A percentile compares a stretch with the other conserved stretches of the same genome.
These are phyloP conservation scores for Chenopodium berlandieri DNA, from an alignment of 148 eudicot species.

Conservation along the genomic window DNA sequence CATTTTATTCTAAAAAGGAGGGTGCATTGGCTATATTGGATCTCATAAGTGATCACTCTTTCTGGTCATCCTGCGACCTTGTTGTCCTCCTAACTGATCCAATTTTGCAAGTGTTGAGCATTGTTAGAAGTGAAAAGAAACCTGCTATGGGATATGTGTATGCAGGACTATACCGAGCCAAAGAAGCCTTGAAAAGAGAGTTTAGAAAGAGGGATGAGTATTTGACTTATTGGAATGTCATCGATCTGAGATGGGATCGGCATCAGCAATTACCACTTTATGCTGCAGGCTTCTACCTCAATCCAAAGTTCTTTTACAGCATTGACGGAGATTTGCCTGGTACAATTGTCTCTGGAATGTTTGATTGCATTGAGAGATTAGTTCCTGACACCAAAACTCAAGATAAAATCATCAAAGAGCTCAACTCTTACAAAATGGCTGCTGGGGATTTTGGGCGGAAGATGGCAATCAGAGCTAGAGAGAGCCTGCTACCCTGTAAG, in stretches of 20 bases:
- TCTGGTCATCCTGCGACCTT: slow-evolving; percentile 73
- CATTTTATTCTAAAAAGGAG: slow-evolving; percentile 67
- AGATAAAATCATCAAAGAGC: slow-evolving; percentile 80
- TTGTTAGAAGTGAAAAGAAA: slow-evolving; percentile 58
- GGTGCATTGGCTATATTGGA: slow-evolving; percentile 72
- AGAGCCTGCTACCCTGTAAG: slow-evolving; percentile 71
- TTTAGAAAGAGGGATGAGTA: slow-evolving; percentile 57
- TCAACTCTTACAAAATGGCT: slow-evolving; percentile 58
- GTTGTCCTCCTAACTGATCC: slow-evolving; percentile 64
- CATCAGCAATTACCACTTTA: slow-evolving; percentile 74
- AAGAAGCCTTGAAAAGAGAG: slow-evolving; percentile 76
- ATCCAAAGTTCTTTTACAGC: slow-evolving; percentile 73
- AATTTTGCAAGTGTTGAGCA: slow-evolving; percentile 57
- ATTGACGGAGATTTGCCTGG: slow-evolving; percentile 61
- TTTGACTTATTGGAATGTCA: slow-evolving; percentile 74
- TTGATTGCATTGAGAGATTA: slow-evolving; percentile 81
- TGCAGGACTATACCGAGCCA: slow-evolving; percentile 82
- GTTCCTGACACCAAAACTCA: slow-evolving; percentile 70
- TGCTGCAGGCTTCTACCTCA: slow-evolving; percentile 83
- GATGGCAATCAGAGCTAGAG: slow-evolving; percentile 83
- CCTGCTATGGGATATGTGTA: slow-evolving; percentile 88
- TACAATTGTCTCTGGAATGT: slow-evolving; percentile 59
- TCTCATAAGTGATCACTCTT: slow-evolving; percentile 58
- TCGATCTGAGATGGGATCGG: slow-evolving; percentile 75
- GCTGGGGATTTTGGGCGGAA: slow-evolving; percentile 86